Evolutionary conservation across 768 basidiomycete species (phyloP), one percentile per base, ranked within the genome.

Genomic region (Omphalotus guepiniiformis): DNA sequence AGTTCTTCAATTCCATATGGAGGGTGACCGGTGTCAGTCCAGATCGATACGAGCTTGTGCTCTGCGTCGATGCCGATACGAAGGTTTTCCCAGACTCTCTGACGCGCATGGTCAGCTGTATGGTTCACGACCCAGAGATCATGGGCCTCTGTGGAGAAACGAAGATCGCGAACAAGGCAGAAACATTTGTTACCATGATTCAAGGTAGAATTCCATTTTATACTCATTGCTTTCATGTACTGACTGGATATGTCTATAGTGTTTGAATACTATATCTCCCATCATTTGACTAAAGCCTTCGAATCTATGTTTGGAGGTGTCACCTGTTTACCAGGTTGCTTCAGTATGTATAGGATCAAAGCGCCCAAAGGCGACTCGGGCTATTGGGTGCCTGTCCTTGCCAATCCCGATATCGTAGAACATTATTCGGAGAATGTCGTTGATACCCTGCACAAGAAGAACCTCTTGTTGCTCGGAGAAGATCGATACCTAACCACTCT

Each of bases 231-330:
- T 26, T 39, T 23, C 37, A 35, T 11, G 30, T 52, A 38, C 53
- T 60, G 13, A 59, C 28, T 15, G 25, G 1, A 5, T 22, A 9
- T 47, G 25, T 49, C 51, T 48, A 13, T 55, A 97, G 96, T 98
- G 47, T 99, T 99, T 65, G 95, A 99, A 68, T 99, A 99, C 67
- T 99, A 98, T 74, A 96, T 97, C 69, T 97, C 96, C 7, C 96
- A 99, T 63, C 95, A 98, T 65, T 79, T 94, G 77, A 95, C 93
- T 30, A 99, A 99, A 74, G 95, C 95, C 3, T 98, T 98, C 74
- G 96, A 99, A 70, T 93, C 94, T 3, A 94, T 95, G 85, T 98
- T 98, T 58, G 96, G 96, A 60, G 93, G 95, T 76, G 96, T 99
- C 6, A 98, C 96, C 47, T 99, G 96, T 79, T 76, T 99, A 55